Conservation (phyloP, 2,329 filamentous ascomycete genomes). For the Balansia obtecta region DNA sequence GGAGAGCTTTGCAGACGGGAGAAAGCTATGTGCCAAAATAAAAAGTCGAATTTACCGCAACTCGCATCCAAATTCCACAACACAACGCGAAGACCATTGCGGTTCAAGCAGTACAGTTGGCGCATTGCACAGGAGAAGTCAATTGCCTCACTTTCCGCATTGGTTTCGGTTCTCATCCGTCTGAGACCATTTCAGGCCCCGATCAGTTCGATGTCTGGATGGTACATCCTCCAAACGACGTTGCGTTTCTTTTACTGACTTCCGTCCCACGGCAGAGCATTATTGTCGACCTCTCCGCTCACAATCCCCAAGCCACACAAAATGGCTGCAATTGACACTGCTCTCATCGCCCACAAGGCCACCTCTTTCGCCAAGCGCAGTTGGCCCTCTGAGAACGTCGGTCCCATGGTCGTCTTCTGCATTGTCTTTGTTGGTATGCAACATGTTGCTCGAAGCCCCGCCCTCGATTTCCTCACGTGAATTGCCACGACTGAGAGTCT, state of each 20-base stretch:
- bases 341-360: constrained; percentile 22
- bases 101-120: background rate
- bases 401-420: constrained; percentile 31
- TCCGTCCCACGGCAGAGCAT: background rate
- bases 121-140: background rate
- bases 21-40: background rate
- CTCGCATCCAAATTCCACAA: background rate
- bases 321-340: constrained; percentile 29
- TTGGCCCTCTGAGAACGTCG: constrained; percentile 26
- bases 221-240: background rate
- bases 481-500: background rate
- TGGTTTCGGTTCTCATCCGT: background rate
- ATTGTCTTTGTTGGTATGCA: constrained; percentile 28
- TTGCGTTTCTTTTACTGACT: background rate
- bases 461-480: background rate
- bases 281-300: background rate
- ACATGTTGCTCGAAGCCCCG: background rate
- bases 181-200: background rate
- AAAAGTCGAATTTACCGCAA: background rate
- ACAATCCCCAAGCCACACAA: constrained; percentile 10
- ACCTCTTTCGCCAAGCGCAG: constrained; percentile 27
- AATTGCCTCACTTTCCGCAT: background rate
- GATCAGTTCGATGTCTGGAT: background rate
- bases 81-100: background rate
- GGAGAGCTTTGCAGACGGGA: background rate